These are phyloP conservation scores for Aureobasidium namibiae DNA, from an alignment of 2,329 filamentous ascomycete species.

Conservation along the genomic window DNA sequence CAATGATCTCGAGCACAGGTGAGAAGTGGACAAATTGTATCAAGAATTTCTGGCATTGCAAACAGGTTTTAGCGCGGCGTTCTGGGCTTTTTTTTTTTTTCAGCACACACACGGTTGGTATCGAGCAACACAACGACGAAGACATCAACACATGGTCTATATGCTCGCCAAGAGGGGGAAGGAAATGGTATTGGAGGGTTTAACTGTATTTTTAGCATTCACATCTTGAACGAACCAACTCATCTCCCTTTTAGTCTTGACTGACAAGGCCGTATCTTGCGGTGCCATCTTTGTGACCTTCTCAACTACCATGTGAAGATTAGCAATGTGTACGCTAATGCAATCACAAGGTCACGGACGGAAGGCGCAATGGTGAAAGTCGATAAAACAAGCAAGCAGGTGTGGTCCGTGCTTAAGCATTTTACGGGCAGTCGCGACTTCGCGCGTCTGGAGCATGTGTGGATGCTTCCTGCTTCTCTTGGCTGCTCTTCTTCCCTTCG, in stretches of 20 bases:
- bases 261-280: background rate
- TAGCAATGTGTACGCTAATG: no score
- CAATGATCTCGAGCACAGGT: background rate
- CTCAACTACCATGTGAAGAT: no score
- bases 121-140: background rate
- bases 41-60: conserved; percentile 1
- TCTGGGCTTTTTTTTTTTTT: background rate
- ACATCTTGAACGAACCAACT: conserved; percentile 4
- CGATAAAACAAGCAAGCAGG: background rate
- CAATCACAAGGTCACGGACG: background rate
- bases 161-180: background rate
- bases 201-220: conserved; percentile 1
- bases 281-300: background rate
- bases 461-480: background rate
- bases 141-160: background rate
- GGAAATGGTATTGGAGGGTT: background rate
- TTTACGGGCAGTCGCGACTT: conserved; percentile 1
- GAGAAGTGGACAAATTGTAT: conserved; percentile 4
- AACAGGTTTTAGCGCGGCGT: conserved; percentile 6
- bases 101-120: background rate
- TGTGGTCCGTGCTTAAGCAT: background rate
- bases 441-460: conserved; percentile 1
- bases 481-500: conserved; percentile 1
- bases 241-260: background rate
- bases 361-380: background rate